Evolutionary conservation across 2,329 filamentous ascomycete species (phyloP), one percentile per base, ranked within the genome.

Genomic region (Colletotrichum sp.): DNA sequence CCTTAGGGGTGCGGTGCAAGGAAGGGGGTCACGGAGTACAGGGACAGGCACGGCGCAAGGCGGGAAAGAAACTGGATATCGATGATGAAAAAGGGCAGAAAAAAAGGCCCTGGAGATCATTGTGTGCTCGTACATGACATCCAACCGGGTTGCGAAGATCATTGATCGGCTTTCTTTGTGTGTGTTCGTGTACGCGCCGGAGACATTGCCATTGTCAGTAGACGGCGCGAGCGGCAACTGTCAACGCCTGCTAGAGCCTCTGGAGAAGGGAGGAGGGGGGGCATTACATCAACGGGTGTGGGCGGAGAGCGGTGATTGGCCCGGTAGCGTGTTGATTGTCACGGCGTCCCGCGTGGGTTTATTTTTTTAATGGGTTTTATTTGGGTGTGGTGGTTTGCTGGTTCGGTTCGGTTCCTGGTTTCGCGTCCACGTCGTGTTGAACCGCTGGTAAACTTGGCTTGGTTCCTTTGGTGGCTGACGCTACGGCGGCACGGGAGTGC

Each of bases 51-150:
- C 9, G 70, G 21, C 24, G 30, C 21, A 65, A 38, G 58, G 34
- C 30, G 65, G 18, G 65, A 48, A 58, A 30, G 24, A 9, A 38
- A 43, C 36, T 43, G 36, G 38, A 43, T 43, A 43, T 43, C 38
- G 38, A 43, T 43, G 38, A 43, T 43, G 38, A 36, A 32, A 43
- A 13, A 68, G 36, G 71, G 70, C 63, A 61, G 55, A 61, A 61
- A 74, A 71, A 43, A 38, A 64, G 64, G 68, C 72, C 61, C 68
- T 72, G 68, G 68, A 72, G 72, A 72, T 75, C 67, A 61, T 32
- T 30, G 38, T 15, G 21, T 10, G 18, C 13, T 13, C 8, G 30
- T 24, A 64, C 55, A 26, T 26, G 26, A 26, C 26, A 32, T n/a
- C 18, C 48, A 60, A 28, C 30, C 24, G 67, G 32, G 72, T 67